These are phyloP conservation scores for Erysimum cheiri DNA, from an alignment of 441 rosid species.

Conservation along the genomic window DNA sequence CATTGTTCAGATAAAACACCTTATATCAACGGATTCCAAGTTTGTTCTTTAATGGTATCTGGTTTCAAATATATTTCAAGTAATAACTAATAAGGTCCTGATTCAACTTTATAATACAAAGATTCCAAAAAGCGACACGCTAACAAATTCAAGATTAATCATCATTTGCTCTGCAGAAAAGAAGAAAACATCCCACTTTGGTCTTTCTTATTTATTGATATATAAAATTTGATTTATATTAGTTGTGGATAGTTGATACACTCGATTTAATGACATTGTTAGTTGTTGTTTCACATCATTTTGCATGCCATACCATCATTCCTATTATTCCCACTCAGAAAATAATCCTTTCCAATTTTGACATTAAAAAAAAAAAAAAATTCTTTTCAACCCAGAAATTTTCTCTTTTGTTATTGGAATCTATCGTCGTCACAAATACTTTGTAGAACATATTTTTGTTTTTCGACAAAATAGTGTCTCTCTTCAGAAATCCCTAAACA, in stretches of 20 bases:
- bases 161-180: too few relatives aligned
- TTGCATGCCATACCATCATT: constrained; percentile 10
- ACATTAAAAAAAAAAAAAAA: too few relatives aligned
- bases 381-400: neutral
- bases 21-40: neutral
- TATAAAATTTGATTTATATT: neutral
- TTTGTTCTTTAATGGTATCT: neutral
- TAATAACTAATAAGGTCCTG: neutral
- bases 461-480: neutral
- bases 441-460: neutral
- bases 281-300: constrained; percentile 34
- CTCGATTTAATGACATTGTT: constrained; percentile 26
- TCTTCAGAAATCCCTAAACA: too few relatives aligned
- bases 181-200: constrained; percentile 15
- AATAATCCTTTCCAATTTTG: neutral
- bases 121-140: too few relatives aligned
- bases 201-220: neutral
- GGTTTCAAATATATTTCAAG: neutral
- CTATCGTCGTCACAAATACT: constrained; percentile 4
- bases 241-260: constrained; percentile 16
- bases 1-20: constrained; percentile 4
- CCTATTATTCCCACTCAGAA: constrained; percentile 6
- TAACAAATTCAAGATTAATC: too few relatives aligned
- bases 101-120: constrained; percentile 23
- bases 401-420: constrained; percentile 5